Base-by-base conservation (phyloP, 176 grass and related monocot genomes). In the Carex cristatella region DNA sequence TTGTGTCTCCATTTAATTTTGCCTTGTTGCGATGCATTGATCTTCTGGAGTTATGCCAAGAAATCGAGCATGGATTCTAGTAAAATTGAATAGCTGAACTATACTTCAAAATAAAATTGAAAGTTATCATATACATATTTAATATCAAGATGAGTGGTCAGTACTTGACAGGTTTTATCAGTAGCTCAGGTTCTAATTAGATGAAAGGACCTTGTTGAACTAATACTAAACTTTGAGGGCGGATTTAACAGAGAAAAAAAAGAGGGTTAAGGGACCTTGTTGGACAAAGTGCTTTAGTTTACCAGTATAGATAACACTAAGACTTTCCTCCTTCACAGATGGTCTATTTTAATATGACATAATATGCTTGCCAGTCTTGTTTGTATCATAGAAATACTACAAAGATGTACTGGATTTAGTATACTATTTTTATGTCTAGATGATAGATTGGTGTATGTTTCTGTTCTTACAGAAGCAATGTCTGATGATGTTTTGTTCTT, bases 271-370 rank as follows among this genome's bases (percentile, higher is more conserved):
- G 23, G 73, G 27, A 7, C 33, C 73, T 56, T 10, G 56, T 77
- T 77, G 73, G 27, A 32, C 48, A 16, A 77, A 32, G 73, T 77
- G 48, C 49, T 77, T 4, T 77, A 55, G 73, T 77, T 77, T 77
- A 77, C 11, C 73, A 56, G 1, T 56, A 74, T 74, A 44, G 56
- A 74, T 74, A 44, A 77, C 48, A 77, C 49, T 32, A 56, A 55
- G 44, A 33, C 73, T 77, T 77, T 56, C 73, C 49, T 77, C 73
- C 56, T 53, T 27, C 44, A 76, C 11, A 76, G n/a, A 54, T 28
- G 31, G 23, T 76, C 44, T 76, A 54, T 0, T 76, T 54, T 31
- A 30, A 76, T 76, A 76, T 8, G 18, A 76, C 9, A 53, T 76
- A 13, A 53, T 14, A 30, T 76, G 54, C 44, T 51, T 51, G 10